These are phyloP conservation scores for Globomyces sp. DNA, from an alignment of 371 early-diverging fungal genomes.

Conservation along the genomic window DNA sequence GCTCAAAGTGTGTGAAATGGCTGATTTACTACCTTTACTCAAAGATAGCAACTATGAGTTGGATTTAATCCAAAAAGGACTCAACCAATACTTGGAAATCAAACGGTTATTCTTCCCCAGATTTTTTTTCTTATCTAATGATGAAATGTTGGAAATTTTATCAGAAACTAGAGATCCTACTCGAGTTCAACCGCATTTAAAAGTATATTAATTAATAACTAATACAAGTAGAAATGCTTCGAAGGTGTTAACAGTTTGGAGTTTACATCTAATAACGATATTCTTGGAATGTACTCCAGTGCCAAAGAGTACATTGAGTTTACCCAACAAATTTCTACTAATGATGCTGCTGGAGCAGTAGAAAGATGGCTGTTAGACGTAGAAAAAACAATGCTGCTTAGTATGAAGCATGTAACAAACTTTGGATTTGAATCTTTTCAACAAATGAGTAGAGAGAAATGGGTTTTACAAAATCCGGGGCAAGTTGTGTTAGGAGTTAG, in stretches of 20 bases:
- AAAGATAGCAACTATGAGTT: conserved; percentile 51
- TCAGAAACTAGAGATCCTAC: conserved; percentile 52
- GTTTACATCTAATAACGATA: conserved; percentile 46
- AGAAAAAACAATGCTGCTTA: conserved; percentile 46
- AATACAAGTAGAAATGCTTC: conserved; percentile 44
- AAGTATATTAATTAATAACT: too few species aligned
- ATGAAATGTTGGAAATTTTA: conserved; percentile 57
- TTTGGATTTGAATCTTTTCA: conserved; percentile 37
- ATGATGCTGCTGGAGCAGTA: conserved; percentile 49
- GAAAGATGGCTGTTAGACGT: conserved; percentile 56
- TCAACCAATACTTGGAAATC: conserved; percentile 57
- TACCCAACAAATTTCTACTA: conserved; percentile 37
- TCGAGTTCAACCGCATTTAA: conserved; percentile 57
- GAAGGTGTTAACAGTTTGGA: conserved; percentile 54
- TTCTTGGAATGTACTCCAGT: conserved; percentile 49
- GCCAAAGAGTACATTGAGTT: conserved; percentile 52
- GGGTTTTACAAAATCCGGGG: conserved; percentile 57
- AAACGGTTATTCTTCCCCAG: conserved; percentile 54
- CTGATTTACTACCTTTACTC: conserved; percentile 41
- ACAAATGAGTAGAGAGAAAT: conserved; percentile 45
- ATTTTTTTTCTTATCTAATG: conserved; percentile 59
- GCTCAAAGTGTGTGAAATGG: conserved; percentile 45
- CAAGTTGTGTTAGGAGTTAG: conserved; percentile 55
- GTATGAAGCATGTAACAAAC: conserved; percentile 42
- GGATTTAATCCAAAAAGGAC: conserved; percentile 55